Conservation (phyloP, 192 early-diverging fungal species). For the Entrophospora sp. region DNA sequence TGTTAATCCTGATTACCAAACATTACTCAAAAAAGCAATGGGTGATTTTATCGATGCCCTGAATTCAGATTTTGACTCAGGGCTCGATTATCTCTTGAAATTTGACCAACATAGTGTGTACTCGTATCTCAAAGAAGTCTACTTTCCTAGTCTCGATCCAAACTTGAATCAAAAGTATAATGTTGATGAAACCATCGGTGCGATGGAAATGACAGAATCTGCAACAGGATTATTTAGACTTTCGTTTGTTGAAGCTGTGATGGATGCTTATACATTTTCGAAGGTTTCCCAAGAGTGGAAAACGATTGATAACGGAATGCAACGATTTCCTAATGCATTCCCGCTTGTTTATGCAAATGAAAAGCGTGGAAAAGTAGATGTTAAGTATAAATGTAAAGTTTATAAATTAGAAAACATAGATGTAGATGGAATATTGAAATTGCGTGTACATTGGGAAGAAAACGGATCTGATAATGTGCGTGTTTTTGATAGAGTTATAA, state of each 20-base stretch:
- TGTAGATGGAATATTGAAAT: slow-evolving; percentile 14
- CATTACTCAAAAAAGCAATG: no score
- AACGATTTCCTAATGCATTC: slow-evolving; percentile 27
- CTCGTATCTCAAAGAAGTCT: neutral
- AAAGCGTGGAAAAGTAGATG: neutral
- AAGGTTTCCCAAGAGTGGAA: slow-evolving; percentile 10
- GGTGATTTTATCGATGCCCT: neutral
- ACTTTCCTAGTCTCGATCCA: neutral
- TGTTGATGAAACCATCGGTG: neutral
- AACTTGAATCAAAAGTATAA: neutral
- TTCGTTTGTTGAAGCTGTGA: neutral
- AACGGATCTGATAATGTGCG: neutral
- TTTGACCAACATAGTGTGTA: neutral
- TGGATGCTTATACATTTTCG: slow-evolving; percentile 11
- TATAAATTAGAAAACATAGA: slow-evolving; percentile 6
- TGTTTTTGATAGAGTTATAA: slow-evolving; percentile 25
- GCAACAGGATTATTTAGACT: neutral
- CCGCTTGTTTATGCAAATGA: slow-evolving; percentile 3
- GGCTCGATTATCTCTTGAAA: neutral
- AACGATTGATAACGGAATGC: slow-evolving; percentile 23
- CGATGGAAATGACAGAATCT: neutral
- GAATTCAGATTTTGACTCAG: neutral
- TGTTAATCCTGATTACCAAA: no score
- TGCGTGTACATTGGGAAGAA: slow-evolving; percentile 23
- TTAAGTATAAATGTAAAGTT: slow-evolving; percentile 19